phyloP scores from a whole-genome alignment of 78 protist genomes.

The Creolimax fragrantissima region DNA sequence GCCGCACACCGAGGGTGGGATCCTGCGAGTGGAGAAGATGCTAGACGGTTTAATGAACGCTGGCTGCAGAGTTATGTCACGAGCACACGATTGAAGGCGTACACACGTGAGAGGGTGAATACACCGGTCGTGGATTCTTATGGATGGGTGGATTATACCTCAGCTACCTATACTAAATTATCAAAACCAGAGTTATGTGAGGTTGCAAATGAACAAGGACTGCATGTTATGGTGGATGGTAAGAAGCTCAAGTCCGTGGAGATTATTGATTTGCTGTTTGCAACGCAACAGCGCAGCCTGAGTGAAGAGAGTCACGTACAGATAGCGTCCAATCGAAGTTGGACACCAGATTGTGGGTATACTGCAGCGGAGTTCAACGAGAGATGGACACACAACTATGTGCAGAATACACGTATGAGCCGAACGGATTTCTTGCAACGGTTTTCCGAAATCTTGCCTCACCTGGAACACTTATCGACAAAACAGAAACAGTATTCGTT shows the following conservation, averaged over 20 bases:
- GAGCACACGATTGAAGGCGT: background rate
- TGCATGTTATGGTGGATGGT: background rate
- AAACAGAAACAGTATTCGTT: background rate
- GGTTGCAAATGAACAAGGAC: background rate
- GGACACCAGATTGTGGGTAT: background rate
- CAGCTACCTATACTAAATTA: background rate
- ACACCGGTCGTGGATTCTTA: background rate
- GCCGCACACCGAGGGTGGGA: background rate
- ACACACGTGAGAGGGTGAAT: background rate
- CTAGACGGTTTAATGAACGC: background rate
- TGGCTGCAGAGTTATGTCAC: background rate
- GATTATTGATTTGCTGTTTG: background rate
- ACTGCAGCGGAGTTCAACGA: background rate
- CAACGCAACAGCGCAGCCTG: background rate
- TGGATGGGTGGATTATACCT: background rate
- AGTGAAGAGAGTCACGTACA: background rate
- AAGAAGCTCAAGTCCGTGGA: background rate
- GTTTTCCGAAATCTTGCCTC: background rate
- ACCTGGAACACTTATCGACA: background rate
- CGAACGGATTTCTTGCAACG: background rate
- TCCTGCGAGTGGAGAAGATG: background rate
- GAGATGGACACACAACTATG: background rate
- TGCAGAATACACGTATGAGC: background rate
- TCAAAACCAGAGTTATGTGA: background rate
- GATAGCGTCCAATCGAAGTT: background rate